Evolutionary conservation across 2,329 filamentous ascomycete species (phyloP), one percentile per base, ranked within the genome.

Genomic region (Fusarium sublunatum): DNA sequence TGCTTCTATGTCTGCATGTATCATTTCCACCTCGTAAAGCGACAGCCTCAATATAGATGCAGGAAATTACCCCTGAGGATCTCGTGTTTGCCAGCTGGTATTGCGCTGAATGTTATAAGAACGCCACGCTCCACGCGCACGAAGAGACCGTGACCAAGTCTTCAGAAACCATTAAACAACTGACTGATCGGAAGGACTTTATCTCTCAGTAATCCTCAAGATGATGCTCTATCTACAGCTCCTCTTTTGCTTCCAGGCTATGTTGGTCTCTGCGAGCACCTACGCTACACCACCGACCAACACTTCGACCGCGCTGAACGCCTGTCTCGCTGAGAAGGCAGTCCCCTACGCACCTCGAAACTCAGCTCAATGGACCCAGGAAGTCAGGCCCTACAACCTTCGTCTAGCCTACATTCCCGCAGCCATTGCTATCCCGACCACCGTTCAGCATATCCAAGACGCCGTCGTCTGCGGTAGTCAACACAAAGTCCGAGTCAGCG

Each of bases 401-500:
- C 72, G 76, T 5, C 66, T 76, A 2, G 52, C 69, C 1, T 76
- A 70, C 50, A 65, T 44, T 2, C 76, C 76, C 0, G 68, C 66
- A 0, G 73, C 72, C 25, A 70, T 78, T 12, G 73, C 70, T 3
- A 53, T 75, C 0, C 74, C 76, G 4, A 68, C 58, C 2, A 76
- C 72, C 6, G 66, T 74, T 1, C 60, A 74, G 6, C 76, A 84
- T 8, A 75, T 85, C 13, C 72, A 79, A 6, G 74, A 72, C 4
- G 78, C 82, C 4, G 76, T 86, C 12, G 70, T 72, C 38, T 85
- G 82, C 53, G 83, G 81, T 2, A 68, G 70, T 1, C 64, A 76
- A 24, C 59, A 72, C 39, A 72, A 73, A 10, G 71, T 82, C 25
- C 81, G 83, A 43, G 80, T 86, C 3, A 82, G 83, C 39, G 75